Conservation (phyloP, 2,329 filamentous ascomycete species). For the Annulohypoxylon truncatum region DNA sequence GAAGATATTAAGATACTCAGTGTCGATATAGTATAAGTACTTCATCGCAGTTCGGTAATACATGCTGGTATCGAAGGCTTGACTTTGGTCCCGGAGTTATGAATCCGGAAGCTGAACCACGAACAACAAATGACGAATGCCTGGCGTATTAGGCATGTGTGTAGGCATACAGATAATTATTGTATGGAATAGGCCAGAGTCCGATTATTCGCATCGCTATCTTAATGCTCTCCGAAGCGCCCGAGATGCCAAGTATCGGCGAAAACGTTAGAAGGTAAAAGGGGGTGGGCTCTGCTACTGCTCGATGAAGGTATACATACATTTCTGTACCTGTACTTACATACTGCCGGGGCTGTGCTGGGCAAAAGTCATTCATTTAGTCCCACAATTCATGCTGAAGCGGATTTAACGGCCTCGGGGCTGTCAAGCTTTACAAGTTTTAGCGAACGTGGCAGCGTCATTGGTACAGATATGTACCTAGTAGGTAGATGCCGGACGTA, state of each 20-base stretch:
- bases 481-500: not conserved
- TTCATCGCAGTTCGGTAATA: not conserved
- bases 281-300: too few relatives aligned
- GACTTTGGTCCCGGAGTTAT: not conserved
- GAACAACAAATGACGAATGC: too few relatives aligned
- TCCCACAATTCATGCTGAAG: not conserved
- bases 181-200: not conserved
- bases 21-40: constrained; percentile 69
- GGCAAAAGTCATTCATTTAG: not conserved
- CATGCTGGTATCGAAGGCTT: not conserved
- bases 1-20: constrained; percentile 98
- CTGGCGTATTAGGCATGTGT: too few relatives aligned
- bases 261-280: not conserved
- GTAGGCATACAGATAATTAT: not conserved
- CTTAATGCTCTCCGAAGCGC: not conserved
- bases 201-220: not conserved
- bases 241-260: not conserved
- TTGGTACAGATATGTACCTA: too few relatives aligned
- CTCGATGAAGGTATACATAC: too few relatives aligned
- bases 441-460: constrained; percentile 14
- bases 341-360: too few relatives aligned
- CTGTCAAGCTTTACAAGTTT: not conserved
- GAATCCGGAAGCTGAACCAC: not conserved
- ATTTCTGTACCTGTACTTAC: not conserved
- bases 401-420: not conserved